Evolutionary conservation across 352 stramenopile genomes (phyloP), one percentile per base, ranked within the genome.

Genomic region (Phytophthora crassamura): DNA sequence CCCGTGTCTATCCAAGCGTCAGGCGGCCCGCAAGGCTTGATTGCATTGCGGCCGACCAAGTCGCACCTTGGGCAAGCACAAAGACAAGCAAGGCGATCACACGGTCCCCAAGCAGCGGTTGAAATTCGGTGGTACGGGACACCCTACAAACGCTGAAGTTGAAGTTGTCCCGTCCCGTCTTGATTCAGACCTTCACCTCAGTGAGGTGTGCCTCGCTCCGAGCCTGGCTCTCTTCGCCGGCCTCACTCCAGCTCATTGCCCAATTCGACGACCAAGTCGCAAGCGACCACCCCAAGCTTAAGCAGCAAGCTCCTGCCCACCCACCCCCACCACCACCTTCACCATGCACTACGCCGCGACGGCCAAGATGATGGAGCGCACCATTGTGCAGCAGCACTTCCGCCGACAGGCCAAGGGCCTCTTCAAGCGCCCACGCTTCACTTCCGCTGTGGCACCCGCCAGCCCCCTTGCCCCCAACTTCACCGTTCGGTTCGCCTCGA

Each of bases 41-140:
- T 47, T 47, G n/a, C 48, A 55, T 20, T n/a, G n/a, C n/a, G n/a
- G n/a, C n/a, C n/a, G n/a, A n/a, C 46, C 57, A 64, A 64, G 57
- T 64, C 57, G 46, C 45, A 64, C 57, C 57, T 58, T 18, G 9
- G 18, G 46, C 15, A n/a, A n/a, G n/a, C 9, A 12, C 14, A 46
- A 41, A 22, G 15, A 25, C 11, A 38, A 6, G 25, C 25, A 50
- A n/a, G n/a, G n/a, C n/a, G n/a, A n/a, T n/a, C n/a, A n/a, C 10
- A 18, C 16, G n/a, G 16, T 18, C 16, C 22, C 16, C 8, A 47
- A 8, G n/a, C 40, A 25, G 40, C 15, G 41, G 16, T 8, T 49
- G 33, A 63, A 63, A 55, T 55, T 58, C 46, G 57, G 57, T 51
- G 55, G 55, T 55, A 22, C 43, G 3, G 9, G 7, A 56, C 15